phyloP scores from a whole-genome alignment of 2,329 filamentous ascomycete genomes.

The Alternaria brassicicola region DNA sequence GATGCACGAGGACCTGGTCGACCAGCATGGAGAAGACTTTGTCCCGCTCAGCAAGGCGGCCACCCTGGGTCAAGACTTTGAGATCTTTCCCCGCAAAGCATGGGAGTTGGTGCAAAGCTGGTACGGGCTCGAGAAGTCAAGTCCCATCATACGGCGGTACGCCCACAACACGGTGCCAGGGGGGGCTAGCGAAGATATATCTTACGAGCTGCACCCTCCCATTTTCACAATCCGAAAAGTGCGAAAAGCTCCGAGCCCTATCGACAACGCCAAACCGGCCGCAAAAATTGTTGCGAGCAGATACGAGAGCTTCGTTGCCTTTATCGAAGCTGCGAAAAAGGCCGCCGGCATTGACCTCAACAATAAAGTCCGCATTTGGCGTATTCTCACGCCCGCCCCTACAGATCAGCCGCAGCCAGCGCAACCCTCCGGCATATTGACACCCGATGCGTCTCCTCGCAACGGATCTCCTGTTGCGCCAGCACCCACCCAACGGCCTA shows the following conservation, averaged over 20 bases:
- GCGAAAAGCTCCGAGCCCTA: slow-evolving; percentile 66
- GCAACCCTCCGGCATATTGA: slow-evolving; percentile 49
- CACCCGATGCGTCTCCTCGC: slow-evolving; percentile 54
- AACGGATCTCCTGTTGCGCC: slow-evolving; percentile 48
- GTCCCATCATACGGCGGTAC: slow-evolving; percentile 73
- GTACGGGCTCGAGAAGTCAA: slow-evolving; percentile 77
- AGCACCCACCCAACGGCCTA: slow-evolving; percentile 46
- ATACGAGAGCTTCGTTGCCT: slow-evolving; percentile 72
- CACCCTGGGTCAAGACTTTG: slow-evolving; percentile 70
- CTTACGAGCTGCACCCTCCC: slow-evolving; percentile 84
- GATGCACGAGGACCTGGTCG: slow-evolving; percentile 33
- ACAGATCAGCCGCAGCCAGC: slow-evolving; percentile 39
- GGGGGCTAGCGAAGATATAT: slow-evolving; percentile 65
- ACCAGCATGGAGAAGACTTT: slow-evolving; percentile 60
- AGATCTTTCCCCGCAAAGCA: slow-evolving; percentile 76
- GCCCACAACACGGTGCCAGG: slow-evolving; percentile 76
- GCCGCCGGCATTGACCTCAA: slow-evolving; percentile 69
- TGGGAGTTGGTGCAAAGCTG: slow-evolving; percentile 82
- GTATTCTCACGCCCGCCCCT: slow-evolving; percentile 59
- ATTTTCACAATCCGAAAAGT: slow-evolving; percentile 85
- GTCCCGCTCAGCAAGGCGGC: slow-evolving; percentile 75
- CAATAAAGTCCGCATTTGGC: slow-evolving; percentile 80
- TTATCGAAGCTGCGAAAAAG: slow-evolving; percentile 75
- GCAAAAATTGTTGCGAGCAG: slow-evolving; percentile 73
- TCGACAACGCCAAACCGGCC: slow-evolving; percentile 66